A percentile compares a stretch with the other conserved stretches of the same genome.
These are phyloP conservation scores for Monosporozyma servazzii DNA, from an alignment of 805 yeast genomes.

Conservation along the genomic window DNA sequence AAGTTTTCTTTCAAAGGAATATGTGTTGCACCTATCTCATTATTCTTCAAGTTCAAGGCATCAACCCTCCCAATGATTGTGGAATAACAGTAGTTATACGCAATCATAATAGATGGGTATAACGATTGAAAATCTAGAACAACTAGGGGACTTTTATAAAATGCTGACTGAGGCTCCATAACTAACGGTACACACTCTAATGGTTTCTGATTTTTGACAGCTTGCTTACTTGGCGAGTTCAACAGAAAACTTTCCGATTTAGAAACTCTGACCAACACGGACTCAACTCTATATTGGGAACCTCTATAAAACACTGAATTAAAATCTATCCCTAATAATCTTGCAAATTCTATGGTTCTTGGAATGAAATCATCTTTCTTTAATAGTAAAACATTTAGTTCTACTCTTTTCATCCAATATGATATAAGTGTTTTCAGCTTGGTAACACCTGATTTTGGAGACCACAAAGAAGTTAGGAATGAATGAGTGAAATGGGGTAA, in stretches of 20 bases:
- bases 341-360: slow-evolving; percentile 70
- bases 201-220: slow-evolving; percentile 78
- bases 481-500: slow-evolving; percentile 52
- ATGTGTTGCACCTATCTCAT: slow-evolving; percentile 44
- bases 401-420: slow-evolving; percentile 35
- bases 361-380: slow-evolving; percentile 56
- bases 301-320: slow-evolving; percentile 82
- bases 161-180: slow-evolving; percentile 82
- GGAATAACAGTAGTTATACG: slow-evolving; percentile 80
- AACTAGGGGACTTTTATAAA: slow-evolving; percentile 79
- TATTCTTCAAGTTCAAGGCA: slow-evolving; percentile 38
- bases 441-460: slow-evolving; percentile 15
- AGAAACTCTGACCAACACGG: slow-evolving; percentile 64
- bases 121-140: slow-evolving; percentile 90
- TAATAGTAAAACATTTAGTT: slow-evolving; percentile 38
- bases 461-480: slow-evolving; percentile 42
- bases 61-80: slow-evolving; percentile 57
- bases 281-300: slow-evolving; percentile 89
- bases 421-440: slow-evolving; percentile 38
- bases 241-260: slow-evolving; percentile 66
- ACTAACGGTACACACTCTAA: slow-evolving; percentile 82
- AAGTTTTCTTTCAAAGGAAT: slow-evolving; percentile 50
- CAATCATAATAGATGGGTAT: slow-evolving; percentile 88
- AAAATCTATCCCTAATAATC: slow-evolving; percentile 84
- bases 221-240: slow-evolving; percentile 68